phyloP scores from a whole-genome alignment of 2,329 filamentous ascomycete genomes.

The Chaetoscypha palmicola region DNA sequence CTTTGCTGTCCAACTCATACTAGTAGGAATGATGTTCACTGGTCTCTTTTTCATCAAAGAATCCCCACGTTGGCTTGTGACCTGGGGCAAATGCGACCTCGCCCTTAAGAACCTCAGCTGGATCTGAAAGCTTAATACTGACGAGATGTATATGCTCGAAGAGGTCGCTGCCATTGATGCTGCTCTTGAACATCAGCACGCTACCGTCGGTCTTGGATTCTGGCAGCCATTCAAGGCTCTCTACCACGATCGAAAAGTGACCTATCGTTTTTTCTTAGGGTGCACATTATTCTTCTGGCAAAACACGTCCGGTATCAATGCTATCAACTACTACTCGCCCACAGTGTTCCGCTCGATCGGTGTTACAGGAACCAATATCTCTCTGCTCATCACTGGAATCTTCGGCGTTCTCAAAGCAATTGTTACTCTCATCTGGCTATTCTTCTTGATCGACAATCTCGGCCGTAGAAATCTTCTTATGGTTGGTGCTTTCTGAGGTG shows the following conservation, averaged over 20 bases:
- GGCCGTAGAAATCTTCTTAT: slow-evolving; percentile 17
- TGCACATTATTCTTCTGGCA: slow-evolving; percentile 29
- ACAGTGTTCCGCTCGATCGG: slow-evolving; percentile 28
- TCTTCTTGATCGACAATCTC: slow-evolving; percentile 18
- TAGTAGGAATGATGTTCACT: slow-evolving; percentile 53
- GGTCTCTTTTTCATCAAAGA: slow-evolving; percentile 56
- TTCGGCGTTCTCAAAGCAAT: slow-evolving; percentile 30
- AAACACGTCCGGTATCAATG: slow-evolving; percentile 17
- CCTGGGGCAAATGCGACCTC: slow-evolving; percentile 51
- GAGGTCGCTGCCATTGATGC: slow-evolving; percentile 64
- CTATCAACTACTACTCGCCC: slow-evolving; percentile 20
- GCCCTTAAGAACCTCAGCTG: slow-evolving; percentile 53
- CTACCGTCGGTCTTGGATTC: slow-evolving; percentile 61
- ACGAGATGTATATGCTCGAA: slow-evolving; percentile 47
- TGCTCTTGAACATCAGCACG: slow-evolving; percentile 56
- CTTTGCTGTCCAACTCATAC: slow-evolving; percentile 56
- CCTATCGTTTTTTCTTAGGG: slow-evolving; percentile 66
- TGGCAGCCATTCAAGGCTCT: slow-evolving; percentile 60
- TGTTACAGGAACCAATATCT: slow-evolving; percentile 33
- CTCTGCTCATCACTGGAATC: slow-evolving; percentile 37
- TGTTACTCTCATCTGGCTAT: slow-evolving; percentile 14
- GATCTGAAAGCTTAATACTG: slow-evolving; percentile 51
- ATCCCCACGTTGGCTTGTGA: slow-evolving; percentile 64
- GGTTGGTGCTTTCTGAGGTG: slow-evolving; percentile 12
- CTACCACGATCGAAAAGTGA: slow-evolving; percentile 49